Evolutionary conservation across 192 early-diverging fungal species (phyloP), one percentile per base, ranked within the genome.

Genomic region (Mortierella alpina): DNA sequence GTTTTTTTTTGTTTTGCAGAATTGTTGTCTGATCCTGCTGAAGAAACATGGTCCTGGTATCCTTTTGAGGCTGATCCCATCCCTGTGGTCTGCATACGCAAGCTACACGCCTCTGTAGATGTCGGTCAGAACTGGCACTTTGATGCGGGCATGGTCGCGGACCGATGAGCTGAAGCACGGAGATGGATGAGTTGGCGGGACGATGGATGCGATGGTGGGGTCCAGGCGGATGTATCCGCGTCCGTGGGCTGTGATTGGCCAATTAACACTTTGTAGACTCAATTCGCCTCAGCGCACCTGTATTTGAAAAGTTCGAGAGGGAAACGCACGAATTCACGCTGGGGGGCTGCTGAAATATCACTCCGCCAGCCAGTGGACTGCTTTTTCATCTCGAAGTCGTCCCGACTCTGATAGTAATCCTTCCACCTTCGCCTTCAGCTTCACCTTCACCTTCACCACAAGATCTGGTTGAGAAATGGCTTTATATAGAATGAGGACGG

Each of bases 301-400:
- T 75, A 31, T 50, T 67, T 63, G 50, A 75, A 66, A 75, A 73
- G 58, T 72, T 73, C 62, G 63, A 73, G 71, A 73, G 72, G 62
- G 72, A 70, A 68, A 48, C 56, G 40, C 56, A 61, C 64, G 67
- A 48, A 69, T 49, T n/a, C 66, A 9, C 66, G 50, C 46, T 20
- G 17, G 51, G 15, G 23, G 2, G 22, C 53, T n/a, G 8, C 58
- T 68, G 45, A 68, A 68, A 68, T 68, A 68, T 9, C 13, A 10
- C 13, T n/a, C 9, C 2, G 22, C 22, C 1, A 57, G 22, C 1
- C 10, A 14, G 55, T 57, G 10, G 56, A 48, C 56, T 59, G 49
- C 22, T 22, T 59, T 20, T 63, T 50, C 49, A 17, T n/a, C 49
- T 50, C 17, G 49, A 1, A 17, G 17, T n/a, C n/a, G n/a, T n/a